Evolutionary conservation across 805 yeast species (phyloP).

Genomic region (Phaffomyces thermotolerans): DNA sequence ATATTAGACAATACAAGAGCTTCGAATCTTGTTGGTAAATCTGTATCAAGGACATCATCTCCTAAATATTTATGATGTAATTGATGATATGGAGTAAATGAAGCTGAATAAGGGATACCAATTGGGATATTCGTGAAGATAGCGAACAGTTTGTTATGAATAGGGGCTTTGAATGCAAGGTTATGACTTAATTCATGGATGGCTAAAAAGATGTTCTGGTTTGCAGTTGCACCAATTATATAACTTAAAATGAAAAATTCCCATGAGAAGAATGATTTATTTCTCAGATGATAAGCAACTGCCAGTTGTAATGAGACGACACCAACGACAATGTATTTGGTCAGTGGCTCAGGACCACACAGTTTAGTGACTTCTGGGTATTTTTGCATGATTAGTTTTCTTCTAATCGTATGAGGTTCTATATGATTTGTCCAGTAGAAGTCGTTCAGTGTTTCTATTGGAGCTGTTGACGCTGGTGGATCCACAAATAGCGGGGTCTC

Average conservation of each 20-base stretch:
- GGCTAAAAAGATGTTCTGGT: constrained; percentile 78
- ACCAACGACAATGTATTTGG: constrained; percentile 63
- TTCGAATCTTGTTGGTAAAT: constrained; percentile 76
- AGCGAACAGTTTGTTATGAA: constrained; percentile 70
- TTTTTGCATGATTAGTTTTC: constrained; percentile 64
- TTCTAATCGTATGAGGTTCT: constrained; percentile 74
- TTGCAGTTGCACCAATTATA: constrained; percentile 77
- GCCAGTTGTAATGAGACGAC: constrained; percentile 66
- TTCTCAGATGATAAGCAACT: constrained; percentile 53
- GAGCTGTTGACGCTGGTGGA: constrained; percentile 27
- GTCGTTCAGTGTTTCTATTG: constrained; percentile 39
- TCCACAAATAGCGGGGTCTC: constrained; percentile 15
- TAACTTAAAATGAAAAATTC: constrained; percentile 61
- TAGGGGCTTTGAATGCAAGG: constrained; percentile 70
- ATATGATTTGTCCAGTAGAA: constrained; percentile 79
- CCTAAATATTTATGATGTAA: constrained; percentile 88
- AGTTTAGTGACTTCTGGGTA: constrained; percentile 77
- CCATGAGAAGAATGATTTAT: constrained; percentile 44
- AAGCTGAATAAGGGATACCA: constrained; percentile 86
- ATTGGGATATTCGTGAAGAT: constrained; percentile 78
- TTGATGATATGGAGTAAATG: constrained; percentile 82
- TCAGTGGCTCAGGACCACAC: constrained; percentile 79
- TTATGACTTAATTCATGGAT: constrained; percentile 88
- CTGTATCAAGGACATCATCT: constrained; percentile 77
- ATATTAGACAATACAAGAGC: constrained; percentile 68